phyloP scores from a whole-genome alignment of 179 eudicot species.

The Drosera spatulata region DNA sequence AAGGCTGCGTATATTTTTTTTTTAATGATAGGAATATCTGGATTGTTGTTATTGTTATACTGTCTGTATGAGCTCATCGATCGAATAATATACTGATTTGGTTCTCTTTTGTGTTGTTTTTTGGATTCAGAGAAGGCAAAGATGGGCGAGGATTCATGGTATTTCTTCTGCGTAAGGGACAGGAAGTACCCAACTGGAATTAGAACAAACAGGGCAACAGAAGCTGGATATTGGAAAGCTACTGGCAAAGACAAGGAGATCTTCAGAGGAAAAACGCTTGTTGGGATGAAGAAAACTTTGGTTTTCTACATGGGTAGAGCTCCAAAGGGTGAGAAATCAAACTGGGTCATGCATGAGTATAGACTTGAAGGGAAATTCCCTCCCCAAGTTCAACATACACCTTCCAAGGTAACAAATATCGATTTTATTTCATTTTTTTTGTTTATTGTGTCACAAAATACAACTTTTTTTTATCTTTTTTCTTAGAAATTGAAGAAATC shows the following conservation, averaged over 20 bases:
- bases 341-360: slow-evolving; percentile 93
- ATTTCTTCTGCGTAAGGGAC: slow-evolving; percentile 78
- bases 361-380: slow-evolving; percentile 64
- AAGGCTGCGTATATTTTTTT: too few relatives aligned
- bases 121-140: slow-evolving; percentile 51
- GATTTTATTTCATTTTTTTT: too few relatives aligned
- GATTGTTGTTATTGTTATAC: too few relatives aligned
- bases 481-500: too few relatives aligned
- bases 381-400: slow-evolving; percentile 43
- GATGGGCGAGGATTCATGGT: slow-evolving; percentile 95
- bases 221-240: slow-evolving; percentile 88
- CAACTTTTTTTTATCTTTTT: too few relatives aligned
- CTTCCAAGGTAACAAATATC: slow-evolving; percentile 34
- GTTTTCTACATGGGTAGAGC: slow-evolving; percentile 90
- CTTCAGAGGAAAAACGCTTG: slow-evolving; percentile 44
- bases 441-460: too few relatives aligned
- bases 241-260: slow-evolving; percentile 91
- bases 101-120: not conserved
- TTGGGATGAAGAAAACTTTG: slow-evolving; percentile 92
- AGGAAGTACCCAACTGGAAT: slow-evolving; percentile 93
- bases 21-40: too few relatives aligned
- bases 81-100: too few relatives aligned
- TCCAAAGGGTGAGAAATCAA: slow-evolving; percentile 77
- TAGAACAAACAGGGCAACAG: slow-evolving; percentile 90
- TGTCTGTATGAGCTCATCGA: too few relatives aligned